Conservation (phyloP, 2,329 filamentous ascomycete species). For the Neofusicoccum cordaticola region DNA sequence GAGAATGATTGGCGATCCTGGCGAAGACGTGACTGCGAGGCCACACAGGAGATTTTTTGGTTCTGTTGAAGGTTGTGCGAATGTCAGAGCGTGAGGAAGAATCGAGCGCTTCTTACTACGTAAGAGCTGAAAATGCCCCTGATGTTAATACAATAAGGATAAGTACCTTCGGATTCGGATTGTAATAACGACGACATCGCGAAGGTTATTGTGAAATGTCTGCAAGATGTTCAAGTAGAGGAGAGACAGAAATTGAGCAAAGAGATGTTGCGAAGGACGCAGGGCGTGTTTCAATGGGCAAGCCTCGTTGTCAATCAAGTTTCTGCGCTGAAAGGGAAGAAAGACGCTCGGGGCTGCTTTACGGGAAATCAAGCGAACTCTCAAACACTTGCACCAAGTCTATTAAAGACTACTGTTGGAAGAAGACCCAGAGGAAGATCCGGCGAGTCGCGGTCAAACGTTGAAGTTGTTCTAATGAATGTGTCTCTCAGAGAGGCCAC, state of each 20-base stretch:
- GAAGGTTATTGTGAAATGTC: accelerated
- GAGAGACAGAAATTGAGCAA: background rate
- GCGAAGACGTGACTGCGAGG: too few relatives aligned
- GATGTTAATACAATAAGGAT: too few relatives aligned
- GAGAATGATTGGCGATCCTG: too few relatives aligned
- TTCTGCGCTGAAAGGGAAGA: background rate
- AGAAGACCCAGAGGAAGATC: background rate
- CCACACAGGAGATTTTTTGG: too few relatives aligned
- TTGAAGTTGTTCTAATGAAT: background rate
- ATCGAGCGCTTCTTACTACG: too few relatives aligned
- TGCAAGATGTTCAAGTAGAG: background rate
- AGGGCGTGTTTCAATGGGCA: background rate
- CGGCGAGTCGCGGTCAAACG: background rate
- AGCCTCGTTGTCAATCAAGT: background rate
- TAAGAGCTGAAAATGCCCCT: too few relatives aligned
- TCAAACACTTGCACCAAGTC: background rate
- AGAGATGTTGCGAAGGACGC: too few relatives aligned
- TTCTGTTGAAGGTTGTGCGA: too few relatives aligned
- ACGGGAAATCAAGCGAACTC: background rate
- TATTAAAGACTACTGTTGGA: background rate
- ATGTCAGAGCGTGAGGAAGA: too few relatives aligned
- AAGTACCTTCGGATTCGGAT: too few relatives aligned
- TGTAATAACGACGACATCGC: background rate
- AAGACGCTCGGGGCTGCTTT: background rate
- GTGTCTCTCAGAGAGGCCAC: background rate